Evolutionary conservation across 2,329 filamentous ascomycete species (phyloP), one percentile per base, ranked within the genome.

Genomic region (Colletotrichum viniferum): DNA sequence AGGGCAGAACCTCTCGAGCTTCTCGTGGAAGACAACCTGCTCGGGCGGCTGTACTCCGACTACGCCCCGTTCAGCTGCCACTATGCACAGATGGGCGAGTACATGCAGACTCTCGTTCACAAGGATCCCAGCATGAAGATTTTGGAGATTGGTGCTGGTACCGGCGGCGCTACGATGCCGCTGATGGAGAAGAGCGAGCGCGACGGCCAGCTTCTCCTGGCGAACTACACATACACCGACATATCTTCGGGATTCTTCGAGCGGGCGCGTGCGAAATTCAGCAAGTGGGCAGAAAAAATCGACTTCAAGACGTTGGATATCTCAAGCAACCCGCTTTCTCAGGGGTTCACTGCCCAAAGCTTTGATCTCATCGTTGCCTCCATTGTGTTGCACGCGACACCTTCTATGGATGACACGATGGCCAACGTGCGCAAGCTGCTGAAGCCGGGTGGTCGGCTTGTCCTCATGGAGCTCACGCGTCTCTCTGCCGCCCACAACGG

Each of bases 131-230:
- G 7, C 56, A 68, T 7, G 55, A 77, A 65, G 63, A 63, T 18
- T 38, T 75, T 38, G 58, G 16, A 18, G 58, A 32, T 38, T 38
- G 34, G 34, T 38, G 34, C 34, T 38, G 34, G 34, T 38, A 38
- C 34, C 34, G 34, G 34, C 34, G 34, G 34, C 34, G 34, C 34
- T 38, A 38, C 34, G 34, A 38, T 38, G 34, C 34, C 34, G 26
- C 28, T 34, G 14, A 34, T 34, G 58, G 10, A 87, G 87, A 1
- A 87, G 85, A 4, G 87, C 86, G 3, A 83, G 82, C 16, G 81
- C 85, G 0, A 88, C 87, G 0, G 77, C 81, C 21, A 38, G 34
- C 34, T 28, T 38, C 71, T 12, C 9, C 61, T 18, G 10, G 21
- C 12, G 78, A 68, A 71, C 3, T 84, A 84, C 71, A 80, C 76